Evolutionary conservation across 108 stramenopile species (phyloP), one percentile per base, ranked within the genome.

Genomic region (Cyclotella choctawhatcheeana): DNA sequence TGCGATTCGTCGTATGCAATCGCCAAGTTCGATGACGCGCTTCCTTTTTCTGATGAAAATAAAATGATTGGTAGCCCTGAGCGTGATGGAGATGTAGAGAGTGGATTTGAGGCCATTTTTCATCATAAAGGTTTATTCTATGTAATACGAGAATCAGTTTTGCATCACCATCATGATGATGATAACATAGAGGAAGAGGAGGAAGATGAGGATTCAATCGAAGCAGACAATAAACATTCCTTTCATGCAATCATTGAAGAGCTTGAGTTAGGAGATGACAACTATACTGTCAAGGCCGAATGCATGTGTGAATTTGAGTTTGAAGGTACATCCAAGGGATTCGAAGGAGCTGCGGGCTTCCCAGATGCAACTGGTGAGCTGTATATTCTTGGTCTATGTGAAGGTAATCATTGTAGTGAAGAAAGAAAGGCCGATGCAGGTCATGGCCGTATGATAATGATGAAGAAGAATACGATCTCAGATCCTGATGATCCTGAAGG

Each of bases 351-450:
- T 7, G 47, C 82, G 0, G 79, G 69, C 5, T 40, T 89, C 32
- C 80, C 67, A 21, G 84, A 79, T 40, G 18, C 54, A 5, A 43
- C 77, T 62, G 84, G 75, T 37, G 73, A 72, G 16, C 54, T 89
- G 3, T 83, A 84, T 54, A 34, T 89, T 33, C 61, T 93, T 25
- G 91, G 74, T 25, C 80, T 93, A 5, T 93, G 91, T 63, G 91
- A 93, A 55, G 91, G 88, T 3, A 93, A 93, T 52, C 70, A 88
- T 69, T 93, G 92, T 64, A 78, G 74, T 17, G 86, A 86, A 55
- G 71, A 56, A 3, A 60, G 45, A 37, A 87, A 88, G 51, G 25
- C 72, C 14, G 87, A 93, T 47, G 48, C 48, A 20, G 92, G 92
- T 18, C 73, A 90, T 56, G 92, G 92, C 25, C 58, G 70, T 1